Conservation (phyloP, 1,284 basidiomycete species). For the Cutaneotrichosporon mucoides region DNA sequence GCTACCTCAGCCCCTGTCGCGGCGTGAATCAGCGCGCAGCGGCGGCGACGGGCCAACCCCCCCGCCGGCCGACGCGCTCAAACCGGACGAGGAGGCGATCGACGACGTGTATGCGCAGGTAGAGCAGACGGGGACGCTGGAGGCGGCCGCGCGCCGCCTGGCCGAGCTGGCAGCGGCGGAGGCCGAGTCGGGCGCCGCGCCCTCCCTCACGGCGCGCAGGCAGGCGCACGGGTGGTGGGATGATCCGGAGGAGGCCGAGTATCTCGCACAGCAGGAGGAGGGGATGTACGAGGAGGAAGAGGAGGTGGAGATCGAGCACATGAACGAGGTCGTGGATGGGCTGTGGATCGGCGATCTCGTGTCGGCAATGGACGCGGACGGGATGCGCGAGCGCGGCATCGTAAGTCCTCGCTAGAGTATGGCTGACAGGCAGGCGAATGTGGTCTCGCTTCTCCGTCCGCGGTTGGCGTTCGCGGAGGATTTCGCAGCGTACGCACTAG, state of each 20-base stretch:
- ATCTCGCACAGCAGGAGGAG: conserved; percentile 19
- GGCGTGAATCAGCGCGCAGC: neutral
- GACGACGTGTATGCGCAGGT: conserved; percentile 37
- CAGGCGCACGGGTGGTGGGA: conserved; percentile 14
- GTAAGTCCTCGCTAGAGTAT: conserved; percentile 25
- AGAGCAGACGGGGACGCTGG: conserved; percentile 31
- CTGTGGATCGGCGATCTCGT: conserved; percentile 50
- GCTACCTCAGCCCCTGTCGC: conserved; percentile 8
- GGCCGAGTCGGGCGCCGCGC: conserved; percentile 1
- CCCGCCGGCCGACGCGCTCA: conserved; percentile 32
- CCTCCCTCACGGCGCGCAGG: neutral
- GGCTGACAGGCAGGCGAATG: conserved; percentile 32
- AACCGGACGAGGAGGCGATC: conserved; percentile 38
- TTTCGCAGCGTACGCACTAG: conserved; percentile 37
- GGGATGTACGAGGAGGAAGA: conserved; percentile 17
- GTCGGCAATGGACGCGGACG: conserved; percentile 43
- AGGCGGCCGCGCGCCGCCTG: conserved; percentile 34
- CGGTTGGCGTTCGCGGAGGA: conserved; percentile 30
- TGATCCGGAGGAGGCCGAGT: conserved; percentile 35
- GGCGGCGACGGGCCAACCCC: conserved; percentile 6
- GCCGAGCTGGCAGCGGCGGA: conserved; percentile 11
- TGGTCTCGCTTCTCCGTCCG: conserved; percentile 43
- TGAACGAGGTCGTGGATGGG: conserved; percentile 43
- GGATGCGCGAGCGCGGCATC: conserved; percentile 37
- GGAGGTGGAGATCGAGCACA: conserved; percentile 32